A percentile compares a stretch with the other conserved stretches of the same genome.
phyloP scores from a whole-genome alignment of 2,329 filamentous ascomycete genomes.

The Nannizziopsis barbatae region DNA sequence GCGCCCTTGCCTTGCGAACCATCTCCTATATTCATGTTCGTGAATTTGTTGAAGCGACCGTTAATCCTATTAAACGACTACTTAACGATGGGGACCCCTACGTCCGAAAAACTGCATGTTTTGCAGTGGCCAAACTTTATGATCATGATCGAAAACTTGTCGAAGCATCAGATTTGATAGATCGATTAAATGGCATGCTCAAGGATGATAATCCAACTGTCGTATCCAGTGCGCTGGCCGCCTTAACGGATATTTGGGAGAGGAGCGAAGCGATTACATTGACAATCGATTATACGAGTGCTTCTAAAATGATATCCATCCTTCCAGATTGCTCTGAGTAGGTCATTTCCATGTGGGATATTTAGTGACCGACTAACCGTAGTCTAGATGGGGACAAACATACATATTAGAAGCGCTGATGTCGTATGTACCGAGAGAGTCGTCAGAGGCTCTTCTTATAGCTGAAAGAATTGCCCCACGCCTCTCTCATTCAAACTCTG shows the following conservation, averaged over 20 bases:
- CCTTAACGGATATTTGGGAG: slow-evolving; percentile 97
- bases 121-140: slow-evolving; percentile 93
- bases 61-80: slow-evolving; percentile 70
- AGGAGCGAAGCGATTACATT: slow-evolving; percentile 94
- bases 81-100: slow-evolving; percentile 85
- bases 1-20: slow-evolving; percentile 81
- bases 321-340: slow-evolving; percentile 94
- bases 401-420: slow-evolving; percentile 97
- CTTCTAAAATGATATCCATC: slow-evolving; percentile 96
- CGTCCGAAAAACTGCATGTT: slow-evolving; percentile 92
- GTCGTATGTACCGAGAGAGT: slow-evolving; percentile 92
- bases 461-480: slow-evolving; percentile 93
- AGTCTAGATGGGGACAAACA: slow-evolving; percentile 81
- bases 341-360: slow-evolving; percentile 26
- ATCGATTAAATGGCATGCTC: slow-evolving; percentile 76
- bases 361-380: neutral
- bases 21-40: slow-evolving; percentile 96
- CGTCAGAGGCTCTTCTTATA: slow-evolving; percentile 72
- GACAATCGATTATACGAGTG: slow-evolving; percentile 94
- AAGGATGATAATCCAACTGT: slow-evolving; percentile 96
- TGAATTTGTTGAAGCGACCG: slow-evolving; percentile 86
- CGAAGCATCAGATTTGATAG: slow-evolving; percentile 82
- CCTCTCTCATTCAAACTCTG: slow-evolving; percentile 90
- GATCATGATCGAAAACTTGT: slow-evolving; percentile 89
- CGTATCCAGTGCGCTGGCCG: slow-evolving; percentile 82